phyloP scores from a whole-genome alignment of 495 filamentous ascomycete species.

The Penicillium bovifimosum region DNA sequence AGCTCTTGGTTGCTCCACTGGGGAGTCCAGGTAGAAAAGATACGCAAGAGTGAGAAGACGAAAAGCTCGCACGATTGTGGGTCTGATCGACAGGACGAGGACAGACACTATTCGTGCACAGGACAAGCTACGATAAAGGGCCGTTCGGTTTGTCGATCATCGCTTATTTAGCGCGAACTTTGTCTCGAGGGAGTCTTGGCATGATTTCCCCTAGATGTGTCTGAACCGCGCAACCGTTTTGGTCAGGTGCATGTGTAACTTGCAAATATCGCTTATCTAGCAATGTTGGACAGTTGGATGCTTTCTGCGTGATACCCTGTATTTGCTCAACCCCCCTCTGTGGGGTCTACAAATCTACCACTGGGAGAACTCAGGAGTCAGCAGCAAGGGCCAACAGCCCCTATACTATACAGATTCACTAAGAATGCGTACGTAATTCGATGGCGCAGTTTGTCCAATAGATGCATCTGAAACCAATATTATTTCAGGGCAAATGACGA shows the following conservation, averaged over 20 bases:
- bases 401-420: slow-evolving; percentile 4
- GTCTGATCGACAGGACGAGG: slow-evolving; percentile 17
- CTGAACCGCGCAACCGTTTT: too few relatives aligned
- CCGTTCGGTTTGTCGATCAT: slow-evolving; percentile 25
- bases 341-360: too few relatives aligned
- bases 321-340: slow-evolving; percentile 9
- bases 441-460: slow-evolving; percentile 1
- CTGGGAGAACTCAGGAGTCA: background rate
- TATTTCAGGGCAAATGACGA: background rate
- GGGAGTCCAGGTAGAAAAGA: too few relatives aligned
- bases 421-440: slow-evolving; percentile 12
- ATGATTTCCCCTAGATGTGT: too few relatives aligned
- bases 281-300: too few relatives aligned
- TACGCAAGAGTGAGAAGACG: too few relatives aligned
- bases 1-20: slow-evolving; percentile 11
- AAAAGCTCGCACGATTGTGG: slow-evolving; percentile 4
- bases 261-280: too few relatives aligned
- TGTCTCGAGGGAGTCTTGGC: slow-evolving; percentile 8
- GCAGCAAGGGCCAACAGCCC: slow-evolving; percentile 12
- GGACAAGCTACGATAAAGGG: slow-evolving; percentile 1
- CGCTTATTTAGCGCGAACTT: slow-evolving; percentile 18
- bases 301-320: too few relatives aligned
- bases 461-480: slow-evolving; percentile 4
- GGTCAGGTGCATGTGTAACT: too few relatives aligned
- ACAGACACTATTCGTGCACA: slow-evolving; percentile 15